Evolutionary conservation across 1,284 basidiomycete genomes (phyloP), one percentile per base, ranked within the genome.

Genomic region (Mycosarcoma mackinlayi): DNA sequence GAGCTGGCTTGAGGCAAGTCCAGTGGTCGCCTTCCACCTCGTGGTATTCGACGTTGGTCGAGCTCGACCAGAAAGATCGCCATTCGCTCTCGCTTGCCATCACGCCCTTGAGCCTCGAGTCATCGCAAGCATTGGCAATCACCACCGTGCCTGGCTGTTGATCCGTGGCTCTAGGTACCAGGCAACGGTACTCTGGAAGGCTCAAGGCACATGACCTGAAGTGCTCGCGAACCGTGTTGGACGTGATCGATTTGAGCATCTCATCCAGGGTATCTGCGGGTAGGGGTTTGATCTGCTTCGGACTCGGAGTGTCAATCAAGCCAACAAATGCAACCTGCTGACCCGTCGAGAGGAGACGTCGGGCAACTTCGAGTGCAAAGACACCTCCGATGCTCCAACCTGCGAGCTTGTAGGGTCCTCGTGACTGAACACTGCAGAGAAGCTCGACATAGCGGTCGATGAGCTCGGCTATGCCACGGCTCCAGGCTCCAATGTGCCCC

Each of bases 321-420:
- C 55, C 63, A 1, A 72, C 38, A 9, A 60, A 57, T 0, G 33
- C 25, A n/a, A 72, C 59, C 21, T 56, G 40, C 27, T 67, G 55
- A 9, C 64, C 69, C 19, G 40, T 37, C 11, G 55, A 63, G 9
- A 67, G 58, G 2, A 72, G 59, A 2, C 49, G 59, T 6, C 63
- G 58, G 6, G 57, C 55, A 6, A 67, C 59, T 46, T 72, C 59
- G 9, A 72, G 52, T 0, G 64, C 69, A 41, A 72, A 51, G 23
- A 72, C 31, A n/a, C 69, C 69, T 45, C 69, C 69, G 31, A 72
- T 72, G 52, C 69, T 72, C 69, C 69, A 72, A 11, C 69, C 69
- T 9, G 50, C 69, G 2, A 72, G 48, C 28, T 47, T 50, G 46
- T 62, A 67, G 8, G 69, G 69, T 21, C 59, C 64, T 23, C 23